Evolutionary conservation across 176 grass and related monocot genomes (phyloP).

Genomic region (Tillandsia fasciculata): DNA sequence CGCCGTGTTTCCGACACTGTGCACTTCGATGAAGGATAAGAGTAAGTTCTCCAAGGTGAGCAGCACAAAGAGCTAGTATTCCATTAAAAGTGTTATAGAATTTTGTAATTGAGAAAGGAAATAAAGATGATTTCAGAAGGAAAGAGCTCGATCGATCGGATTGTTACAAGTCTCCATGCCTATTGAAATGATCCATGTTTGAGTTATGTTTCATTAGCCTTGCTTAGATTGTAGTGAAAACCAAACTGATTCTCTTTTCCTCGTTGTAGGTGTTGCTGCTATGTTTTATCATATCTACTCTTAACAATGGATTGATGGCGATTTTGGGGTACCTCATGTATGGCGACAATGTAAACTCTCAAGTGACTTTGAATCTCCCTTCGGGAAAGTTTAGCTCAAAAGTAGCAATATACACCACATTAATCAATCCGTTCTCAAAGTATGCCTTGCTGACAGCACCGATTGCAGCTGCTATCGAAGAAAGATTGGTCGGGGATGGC

Average conservation of each 20-base stretch:
- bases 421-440: conserved; percentile 61
- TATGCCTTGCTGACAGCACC: conserved; percentile 57
- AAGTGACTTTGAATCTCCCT: conserved; percentile 71
- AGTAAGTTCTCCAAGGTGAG: conserved; percentile 58
- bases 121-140: too few species aligned
- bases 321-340: conserved; percentile 82
- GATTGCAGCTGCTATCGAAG: conserved; percentile 41
- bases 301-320: conserved; percentile 58
- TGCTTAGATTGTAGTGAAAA: background rate
- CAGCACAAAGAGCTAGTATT: background rate
- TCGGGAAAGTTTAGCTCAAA: conserved; percentile 41
- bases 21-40: conserved; percentile 67
- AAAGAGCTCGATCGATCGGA: too few species aligned
- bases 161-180: too few species aligned
- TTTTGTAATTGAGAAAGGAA: too few species aligned
- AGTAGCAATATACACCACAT: conserved; percentile 68
- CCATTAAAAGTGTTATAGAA: background rate
- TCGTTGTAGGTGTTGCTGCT: conserved; percentile 39
- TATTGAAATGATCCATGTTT: too few species aligned
- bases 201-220: too few species aligned
- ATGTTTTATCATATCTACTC: conserved; percentile 49
- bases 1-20: conserved; percentile 66
- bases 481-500: conserved; percentile 24
- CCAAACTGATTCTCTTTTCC: background rate
- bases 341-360: conserved; percentile 38